A percentile compares a stretch with the other conserved stretches of the same genome.
phyloP scores from a whole-genome alignment of 768 basidiomycete species.

The Tulasnella sp. region DNA sequence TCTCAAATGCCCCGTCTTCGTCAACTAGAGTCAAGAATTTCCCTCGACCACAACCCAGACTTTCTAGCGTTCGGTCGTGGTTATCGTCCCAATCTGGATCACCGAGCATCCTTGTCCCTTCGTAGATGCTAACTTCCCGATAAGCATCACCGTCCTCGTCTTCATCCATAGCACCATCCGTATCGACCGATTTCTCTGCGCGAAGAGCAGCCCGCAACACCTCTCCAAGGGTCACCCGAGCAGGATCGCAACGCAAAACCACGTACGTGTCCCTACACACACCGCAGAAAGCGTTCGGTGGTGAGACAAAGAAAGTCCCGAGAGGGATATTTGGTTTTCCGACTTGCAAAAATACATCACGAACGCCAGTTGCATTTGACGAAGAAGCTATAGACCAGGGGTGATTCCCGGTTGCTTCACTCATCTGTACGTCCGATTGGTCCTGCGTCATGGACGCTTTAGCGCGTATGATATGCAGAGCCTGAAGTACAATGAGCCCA shows the following conservation, averaged over 20 bases:
- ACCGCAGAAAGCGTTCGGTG: slow-evolving; percentile 67
- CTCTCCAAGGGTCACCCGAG: slow-evolving; percentile 54
- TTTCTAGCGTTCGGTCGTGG: slow-evolving; percentile 61
- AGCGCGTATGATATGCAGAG: slow-evolving; percentile 63
- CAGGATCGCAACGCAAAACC: slow-evolving; percentile 58
- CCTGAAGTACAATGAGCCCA: slow-evolving; percentile 87
- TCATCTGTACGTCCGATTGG: neutral
- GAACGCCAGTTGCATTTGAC: slow-evolving; percentile 21
- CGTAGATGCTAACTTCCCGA: slow-evolving; percentile 68
- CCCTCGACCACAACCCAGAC: slow-evolving; percentile 64
- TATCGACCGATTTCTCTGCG: slow-evolving; percentile 24
- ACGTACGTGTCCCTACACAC: slow-evolving; percentile 80
- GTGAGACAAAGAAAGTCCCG: slow-evolving; percentile 48
- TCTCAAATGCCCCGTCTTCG: slow-evolving; percentile 66
- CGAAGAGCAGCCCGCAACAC: slow-evolving; percentile 58
- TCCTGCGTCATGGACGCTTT: slow-evolving; percentile 18
- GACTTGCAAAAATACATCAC: slow-evolving; percentile 67
- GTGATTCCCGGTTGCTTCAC: neutral
- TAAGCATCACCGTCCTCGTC: slow-evolving; percentile 31
- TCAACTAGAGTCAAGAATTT: slow-evolving; percentile 84
- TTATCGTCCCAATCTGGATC: slow-evolving; percentile 97
- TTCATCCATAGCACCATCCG: slow-evolving; percentile 28
- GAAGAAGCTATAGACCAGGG: neutral
- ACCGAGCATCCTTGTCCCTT: slow-evolving; percentile 73
- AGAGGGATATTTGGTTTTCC: slow-evolving; percentile 63